Evolutionary conservation across 768 basidiomycete species (phyloP), one percentile per base, ranked within the genome.

Genomic region (Asterophora lycoperdoides): DNA sequence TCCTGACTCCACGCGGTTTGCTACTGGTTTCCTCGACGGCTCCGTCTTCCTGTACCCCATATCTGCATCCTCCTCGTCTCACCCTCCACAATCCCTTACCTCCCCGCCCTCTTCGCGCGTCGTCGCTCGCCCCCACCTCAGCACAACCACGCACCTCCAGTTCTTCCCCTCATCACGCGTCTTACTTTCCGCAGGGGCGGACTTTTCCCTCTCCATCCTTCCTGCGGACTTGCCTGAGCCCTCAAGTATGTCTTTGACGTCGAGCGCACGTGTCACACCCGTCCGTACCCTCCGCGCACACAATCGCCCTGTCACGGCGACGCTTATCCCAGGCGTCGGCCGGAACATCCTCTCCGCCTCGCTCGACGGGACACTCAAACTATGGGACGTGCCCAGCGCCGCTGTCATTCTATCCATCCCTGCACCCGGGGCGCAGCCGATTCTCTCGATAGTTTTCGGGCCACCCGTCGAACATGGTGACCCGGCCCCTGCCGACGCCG

Each of bases 81-180:
- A 41, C 46, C 56, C 38, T 36, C 36, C 32, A 41, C 60, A 48
- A 46, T 11, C 36, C 51, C n/a, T 47, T 19, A 51, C 68, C 23
- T 62, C 61, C 26, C 44, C 66, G 26, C 51, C 60, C 34, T 64
- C 66, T 18, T 46, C 55, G 34, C 67, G 64, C 38, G 58, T 61
- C 17, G 67, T 62, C 17, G 68, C 71, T 19, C 66, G 65, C 48
- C 64, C 73, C 1, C 80, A 84, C 55, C 64, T 77, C 15, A 81
- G 78, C 64, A 74, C 75, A 1, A 69, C 80, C n/a, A 76, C 77
- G 2, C 72, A 74, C 17, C 64, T 84, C 20, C 72, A 70, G 36
- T 85, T 84, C 71, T 85, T 87, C 65, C 85, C 85, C 1, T 86
- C 83, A 0, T 83, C 78, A 9, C 72, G 81, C 34, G 88, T 90